phyloP scores from a whole-genome alignment of 176 grass and related monocot species.

The Puccinellia tenuiflora region DNA sequence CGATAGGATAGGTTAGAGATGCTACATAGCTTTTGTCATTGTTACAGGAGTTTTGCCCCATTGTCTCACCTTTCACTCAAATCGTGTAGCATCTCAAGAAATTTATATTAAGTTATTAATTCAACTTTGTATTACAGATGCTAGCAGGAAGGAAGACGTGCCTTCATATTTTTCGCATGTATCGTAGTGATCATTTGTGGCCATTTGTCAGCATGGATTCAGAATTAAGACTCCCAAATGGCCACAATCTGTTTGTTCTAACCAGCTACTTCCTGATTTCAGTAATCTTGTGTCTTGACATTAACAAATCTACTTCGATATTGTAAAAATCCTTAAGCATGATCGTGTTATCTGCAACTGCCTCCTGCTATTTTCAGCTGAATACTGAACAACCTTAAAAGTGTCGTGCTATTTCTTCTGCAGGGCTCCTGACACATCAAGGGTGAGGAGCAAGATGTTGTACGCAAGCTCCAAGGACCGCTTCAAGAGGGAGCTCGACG shows the following conservation, averaged over 20 bases:
- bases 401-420: neutral
- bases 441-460: constrained; percentile 93
- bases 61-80: neutral
- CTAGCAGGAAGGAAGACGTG: constrained; percentile 16
- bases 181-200: neutral
- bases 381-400: constrained; percentile 17
- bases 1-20: neutral
- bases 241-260: neutral
- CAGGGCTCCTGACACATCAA: constrained; percentile 78
- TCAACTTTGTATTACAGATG: neutral
- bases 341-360: neutral
- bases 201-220: neutral
- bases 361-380: neutral
- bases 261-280: neutral
- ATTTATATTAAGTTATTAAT: neutral
- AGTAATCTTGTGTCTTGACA: neutral
- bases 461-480: constrained; percentile 95
- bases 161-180: neutral
- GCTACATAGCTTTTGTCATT: neutral
- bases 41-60: neutral
- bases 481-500: constrained; percentile 94
- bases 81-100: neutral
- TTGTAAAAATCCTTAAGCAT: neutral
- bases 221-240: neutral
- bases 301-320: neutral